These are phyloP conservation scores for Hypoxylon perforatum DNA, from an alignment of 495 filamentous ascomycete genomes.

Conservation along the genomic window DNA sequence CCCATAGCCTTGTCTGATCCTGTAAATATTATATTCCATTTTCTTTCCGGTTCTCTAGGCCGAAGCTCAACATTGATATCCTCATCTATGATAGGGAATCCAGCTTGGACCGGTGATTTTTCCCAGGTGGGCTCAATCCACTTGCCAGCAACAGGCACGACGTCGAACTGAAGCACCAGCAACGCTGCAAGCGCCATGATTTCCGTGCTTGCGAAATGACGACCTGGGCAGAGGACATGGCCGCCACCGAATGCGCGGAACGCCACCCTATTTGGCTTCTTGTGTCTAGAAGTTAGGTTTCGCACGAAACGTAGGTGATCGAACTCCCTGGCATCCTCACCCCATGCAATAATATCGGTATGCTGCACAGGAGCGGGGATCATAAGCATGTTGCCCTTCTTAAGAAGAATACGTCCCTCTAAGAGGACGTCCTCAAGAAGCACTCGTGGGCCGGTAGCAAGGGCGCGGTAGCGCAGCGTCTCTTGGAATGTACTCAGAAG, in stretches of 20 bases:
- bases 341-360: slow-evolving; percentile 41
- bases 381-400: slow-evolving; percentile 47
- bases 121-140: slow-evolving; percentile 40
- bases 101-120: slow-evolving; percentile 35
- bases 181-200: slow-evolving; percentile 50
- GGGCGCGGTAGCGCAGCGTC: slow-evolving; percentile 37
- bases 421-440: slow-evolving; percentile 45
- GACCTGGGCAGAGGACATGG: slow-evolving; percentile 47
- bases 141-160: slow-evolving; percentile 33
- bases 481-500: slow-evolving; percentile 45
- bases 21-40: too few relatives aligned
- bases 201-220: slow-evolving; percentile 50
- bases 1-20: too few relatives aligned
- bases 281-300: neutral
- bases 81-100: slow-evolving; percentile 34
- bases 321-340: slow-evolving; percentile 40
- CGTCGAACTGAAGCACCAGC: slow-evolving; percentile 54
- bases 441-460: slow-evolving; percentile 33
- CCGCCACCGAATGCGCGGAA: slow-evolving; percentile 52
- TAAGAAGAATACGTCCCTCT: slow-evolving; percentile 44
- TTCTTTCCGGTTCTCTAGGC: too few relatives aligned
- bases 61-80: slow-evolving; percentile 40
- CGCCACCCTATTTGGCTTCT: slow-evolving; percentile 40
- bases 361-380: slow-evolving; percentile 48
- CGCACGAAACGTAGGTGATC: slow-evolving; percentile 46